A percentile compares a stretch with the other conserved stretches of the same genome.
Evolutionary conservation across 2,329 filamentous ascomycete species (phyloP).

Genomic region (Aspergillus melleus): DNA sequence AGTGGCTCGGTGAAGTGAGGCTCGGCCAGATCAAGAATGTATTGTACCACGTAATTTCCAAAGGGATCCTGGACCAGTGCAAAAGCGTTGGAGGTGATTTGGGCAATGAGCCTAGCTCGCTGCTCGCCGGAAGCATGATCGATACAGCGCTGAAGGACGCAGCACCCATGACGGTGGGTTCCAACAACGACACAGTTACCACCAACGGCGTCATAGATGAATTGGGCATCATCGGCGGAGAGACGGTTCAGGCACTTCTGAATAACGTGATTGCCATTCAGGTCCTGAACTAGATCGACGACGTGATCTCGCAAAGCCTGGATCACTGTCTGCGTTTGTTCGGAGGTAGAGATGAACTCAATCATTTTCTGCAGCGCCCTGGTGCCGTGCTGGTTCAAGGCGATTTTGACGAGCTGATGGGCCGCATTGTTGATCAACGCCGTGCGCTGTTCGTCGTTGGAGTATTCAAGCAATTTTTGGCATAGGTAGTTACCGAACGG

Average conservation of each 20-base stretch:
- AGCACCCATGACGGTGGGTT: slow-evolving; percentile 96
- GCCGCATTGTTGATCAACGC: slow-evolving; percentile 87
- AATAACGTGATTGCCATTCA: slow-evolving; percentile 98
- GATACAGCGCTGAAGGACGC: slow-evolving; percentile 95
- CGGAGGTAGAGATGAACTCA: slow-evolving; percentile 83
- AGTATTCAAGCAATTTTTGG: slow-evolving; percentile 95
- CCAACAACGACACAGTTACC: slow-evolving; percentile 84
- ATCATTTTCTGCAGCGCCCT: slow-evolving; percentile 99
- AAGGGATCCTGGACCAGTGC: slow-evolving; percentile 93
- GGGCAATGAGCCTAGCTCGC: slow-evolving; percentile 79
- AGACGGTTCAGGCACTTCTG: slow-evolving; percentile 99
- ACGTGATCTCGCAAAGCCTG: slow-evolving; percentile 78
- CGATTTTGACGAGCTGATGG: slow-evolving; percentile 84
- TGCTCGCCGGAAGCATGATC: slow-evolving; percentile 91
- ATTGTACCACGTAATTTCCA: slow-evolving; percentile 98
- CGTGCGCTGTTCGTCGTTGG: slow-evolving; percentile 92
- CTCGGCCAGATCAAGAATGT: slow-evolving; percentile 94
- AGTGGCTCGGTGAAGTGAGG: slow-evolving; percentile 84
- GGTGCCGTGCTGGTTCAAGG: slow-evolving; percentile 95
- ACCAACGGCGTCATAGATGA: slow-evolving; percentile 95
- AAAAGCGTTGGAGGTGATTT: slow-evolving; percentile 87
- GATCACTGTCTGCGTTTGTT: slow-evolving; percentile 86
- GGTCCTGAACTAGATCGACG: slow-evolving; percentile 91
- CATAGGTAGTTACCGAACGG: slow-evolving; percentile 99
- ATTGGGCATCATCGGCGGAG: slow-evolving; percentile 77